phyloP scores from a whole-genome alignment of 2,329 filamentous ascomycete genomes.

The Chaetomium olivaceum region DNA sequence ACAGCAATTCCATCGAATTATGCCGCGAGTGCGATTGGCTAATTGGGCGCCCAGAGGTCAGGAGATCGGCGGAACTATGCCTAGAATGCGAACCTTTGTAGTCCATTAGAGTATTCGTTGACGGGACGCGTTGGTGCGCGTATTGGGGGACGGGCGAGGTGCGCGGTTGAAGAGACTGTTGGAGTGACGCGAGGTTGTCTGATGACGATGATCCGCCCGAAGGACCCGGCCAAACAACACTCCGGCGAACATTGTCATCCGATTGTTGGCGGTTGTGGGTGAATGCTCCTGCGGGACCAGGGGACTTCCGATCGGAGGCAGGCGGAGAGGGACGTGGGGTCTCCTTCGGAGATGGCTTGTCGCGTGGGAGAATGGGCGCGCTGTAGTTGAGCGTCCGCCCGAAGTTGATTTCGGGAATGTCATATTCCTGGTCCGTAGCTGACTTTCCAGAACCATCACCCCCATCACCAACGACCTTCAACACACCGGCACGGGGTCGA shows the following conservation, averaged over 20 bases:
- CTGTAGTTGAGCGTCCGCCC: constrained; percentile 75
- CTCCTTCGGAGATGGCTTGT: constrained; percentile 36
- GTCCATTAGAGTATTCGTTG: constrained; percentile 50
- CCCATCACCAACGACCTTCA: constrained; percentile 72
- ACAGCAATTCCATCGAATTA: constrained; percentile 50
- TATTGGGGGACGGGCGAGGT: constrained; percentile 60
- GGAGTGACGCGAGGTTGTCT: constrained; percentile 64
- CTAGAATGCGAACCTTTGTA: constrained; percentile 44
- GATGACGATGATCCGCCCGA: constrained; percentile 49
- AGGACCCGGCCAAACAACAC: constrained; percentile 75
- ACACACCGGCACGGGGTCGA: constrained; percentile 72
- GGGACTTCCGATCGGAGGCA: constrained; percentile 32
- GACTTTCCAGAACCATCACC: constrained; percentile 33
- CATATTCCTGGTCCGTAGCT: constrained; percentile 41
- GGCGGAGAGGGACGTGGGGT: constrained; percentile 36
- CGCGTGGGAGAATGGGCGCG: constrained; percentile 38
- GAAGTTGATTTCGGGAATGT: constrained; percentile 78
- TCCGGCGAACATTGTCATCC: constrained; percentile 60
- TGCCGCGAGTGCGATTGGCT: constrained; percentile 44
- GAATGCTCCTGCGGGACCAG: constrained; percentile 31
- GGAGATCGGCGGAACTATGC: constrained; percentile 49
- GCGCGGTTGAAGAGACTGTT: constrained; percentile 82
- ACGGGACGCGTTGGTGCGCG: constrained; percentile 61
- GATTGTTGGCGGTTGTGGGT: constrained; percentile 51
- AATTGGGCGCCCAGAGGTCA: constrained; percentile 46